Evolutionary conservation across 2,329 filamentous ascomycete genomes (phyloP).

Genomic region (Fusarium sp.): DNA sequence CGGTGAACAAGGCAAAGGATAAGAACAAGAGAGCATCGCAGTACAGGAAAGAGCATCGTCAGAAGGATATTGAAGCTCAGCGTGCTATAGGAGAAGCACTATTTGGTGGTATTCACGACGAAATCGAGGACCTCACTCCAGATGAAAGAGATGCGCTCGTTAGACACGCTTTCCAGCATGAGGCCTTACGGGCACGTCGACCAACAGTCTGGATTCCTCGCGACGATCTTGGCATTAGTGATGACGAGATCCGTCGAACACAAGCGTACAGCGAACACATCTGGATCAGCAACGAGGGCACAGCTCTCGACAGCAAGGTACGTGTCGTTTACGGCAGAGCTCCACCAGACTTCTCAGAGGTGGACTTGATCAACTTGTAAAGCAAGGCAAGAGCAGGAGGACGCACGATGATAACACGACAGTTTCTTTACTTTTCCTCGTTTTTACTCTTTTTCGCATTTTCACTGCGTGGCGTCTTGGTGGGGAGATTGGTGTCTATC

Average conservation of each 20-base stretch:
- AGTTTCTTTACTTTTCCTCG: too few species aligned
- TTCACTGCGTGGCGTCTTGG: too few species aligned
- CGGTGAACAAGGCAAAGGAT: conserved; percentile 32
- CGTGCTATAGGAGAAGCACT: conserved; percentile 80
- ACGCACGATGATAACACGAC: too few species aligned
- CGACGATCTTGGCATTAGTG: conserved; percentile 88
- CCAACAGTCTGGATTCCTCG: conserved; percentile 95
- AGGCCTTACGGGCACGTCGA: conserved; percentile 82
- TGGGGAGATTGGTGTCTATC: too few species aligned
- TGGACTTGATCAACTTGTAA: conserved; percentile 84
- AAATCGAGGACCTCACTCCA: conserved; percentile 92
- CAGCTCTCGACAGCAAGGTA: conserved; percentile 84
- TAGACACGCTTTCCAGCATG: conserved; percentile 89
- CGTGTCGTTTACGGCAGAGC: conserved; percentile 86
- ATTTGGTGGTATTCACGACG: conserved; percentile 88
- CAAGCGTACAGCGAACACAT: conserved; percentile 80
- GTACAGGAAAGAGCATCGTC: conserved; percentile 61
- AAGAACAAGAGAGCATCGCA: conserved; percentile 53
- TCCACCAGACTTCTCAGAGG: conserved; percentile 89
- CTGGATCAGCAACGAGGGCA: conserved; percentile 95
- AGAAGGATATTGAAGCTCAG: conserved; percentile 77
- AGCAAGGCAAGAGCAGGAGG: background rate
- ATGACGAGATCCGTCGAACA: conserved; percentile 88
- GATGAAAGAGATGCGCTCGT: conserved; percentile 89
- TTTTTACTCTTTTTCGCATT: too few species aligned